Evolutionary conservation across 139 green algal genomes (phyloP).

Genomic region (Chlamydomonas asymmetrica): DNA sequence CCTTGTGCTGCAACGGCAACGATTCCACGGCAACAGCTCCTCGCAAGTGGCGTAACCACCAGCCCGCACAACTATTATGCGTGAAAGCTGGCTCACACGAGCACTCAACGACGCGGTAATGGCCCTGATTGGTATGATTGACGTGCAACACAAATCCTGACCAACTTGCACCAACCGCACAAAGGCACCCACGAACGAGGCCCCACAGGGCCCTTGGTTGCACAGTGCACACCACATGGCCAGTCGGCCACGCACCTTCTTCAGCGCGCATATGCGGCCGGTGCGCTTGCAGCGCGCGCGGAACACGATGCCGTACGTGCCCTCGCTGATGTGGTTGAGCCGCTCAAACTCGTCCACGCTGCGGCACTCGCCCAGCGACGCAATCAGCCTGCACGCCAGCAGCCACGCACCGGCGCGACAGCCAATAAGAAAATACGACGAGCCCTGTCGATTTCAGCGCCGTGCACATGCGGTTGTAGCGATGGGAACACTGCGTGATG

Average conservation of each 20-base stretch:
- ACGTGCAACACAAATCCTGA: too few species aligned
- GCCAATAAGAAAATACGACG: background rate
- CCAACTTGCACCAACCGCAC: too few species aligned
- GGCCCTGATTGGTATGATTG: too few species aligned
- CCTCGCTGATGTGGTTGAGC: conserved; percentile 73
- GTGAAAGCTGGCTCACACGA: too few species aligned
- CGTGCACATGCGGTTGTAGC: background rate
- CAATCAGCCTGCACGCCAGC: conserved; percentile 12
- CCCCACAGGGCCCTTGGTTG: too few species aligned
- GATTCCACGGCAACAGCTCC: too few species aligned
- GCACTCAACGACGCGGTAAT: too few species aligned
- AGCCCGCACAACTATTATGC: too few species aligned
- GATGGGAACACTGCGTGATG: conserved; percentile 1
- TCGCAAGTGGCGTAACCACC: too few species aligned
- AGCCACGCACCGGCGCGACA: background rate
- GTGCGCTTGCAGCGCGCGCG: conserved; percentile 75
- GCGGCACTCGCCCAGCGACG: conserved; percentile 76
- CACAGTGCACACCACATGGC: too few species aligned
- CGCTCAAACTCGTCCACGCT: conserved; percentile 86
- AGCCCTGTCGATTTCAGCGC: background rate
- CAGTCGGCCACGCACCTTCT: conserved; percentile 75
- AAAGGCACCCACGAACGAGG: too few species aligned
- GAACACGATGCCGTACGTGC: conserved; percentile 90
- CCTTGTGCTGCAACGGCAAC: too few species aligned
- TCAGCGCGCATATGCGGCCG: conserved; percentile 84